Evolutionary conservation across 768 basidiomycete genomes (phyloP).

Genomic region (Russula sp.): DNA sequence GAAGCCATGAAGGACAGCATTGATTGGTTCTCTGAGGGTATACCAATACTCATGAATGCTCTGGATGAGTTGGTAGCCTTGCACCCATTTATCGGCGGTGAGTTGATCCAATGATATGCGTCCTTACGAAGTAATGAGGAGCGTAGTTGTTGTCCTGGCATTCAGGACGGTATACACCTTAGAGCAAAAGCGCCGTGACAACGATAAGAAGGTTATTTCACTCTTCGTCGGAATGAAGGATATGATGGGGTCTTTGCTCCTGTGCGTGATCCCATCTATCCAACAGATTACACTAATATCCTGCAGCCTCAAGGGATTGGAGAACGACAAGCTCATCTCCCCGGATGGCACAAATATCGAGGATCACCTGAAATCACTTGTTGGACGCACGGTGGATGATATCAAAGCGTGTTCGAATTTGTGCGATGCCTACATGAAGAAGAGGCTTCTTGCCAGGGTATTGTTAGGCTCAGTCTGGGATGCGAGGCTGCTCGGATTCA

Average conservation of each 20-base stretch:
- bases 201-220: slow-evolving; percentile 48
- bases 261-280: neutral
- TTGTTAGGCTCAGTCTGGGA: slow-evolving; percentile 36
- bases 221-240: slow-evolving; percentile 52
- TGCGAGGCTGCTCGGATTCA: slow-evolving; percentile 31
- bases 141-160: slow-evolving; percentile 47
- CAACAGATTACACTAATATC: neutral
- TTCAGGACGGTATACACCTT: slow-evolving; percentile 50
- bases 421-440: slow-evolving; percentile 38
- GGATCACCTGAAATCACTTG: slow-evolving; percentile 37
- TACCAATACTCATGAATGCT: slow-evolving; percentile 34
- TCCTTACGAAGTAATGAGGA: neutral
- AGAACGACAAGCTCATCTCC: slow-evolving; percentile 34
- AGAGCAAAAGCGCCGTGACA: slow-evolving; percentile 48
- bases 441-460: slow-evolving; percentile 34
- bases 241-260: slow-evolving; percentile 40
- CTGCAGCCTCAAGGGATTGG: slow-evolving; percentile 35
- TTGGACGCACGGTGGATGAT: slow-evolving; percentile 34
- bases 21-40: slow-evolving; percentile 31
- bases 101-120: neutral
- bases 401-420: slow-evolving; percentile 37
- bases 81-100: slow-evolving; percentile 36
- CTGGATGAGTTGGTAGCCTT: slow-evolving; percentile 34
- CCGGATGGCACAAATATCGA: slow-evolving; percentile 39
- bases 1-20: slow-evolving; percentile 29